Conservation (phyloP, 75 land plant species). For the Pinus albicaulis region DNA sequence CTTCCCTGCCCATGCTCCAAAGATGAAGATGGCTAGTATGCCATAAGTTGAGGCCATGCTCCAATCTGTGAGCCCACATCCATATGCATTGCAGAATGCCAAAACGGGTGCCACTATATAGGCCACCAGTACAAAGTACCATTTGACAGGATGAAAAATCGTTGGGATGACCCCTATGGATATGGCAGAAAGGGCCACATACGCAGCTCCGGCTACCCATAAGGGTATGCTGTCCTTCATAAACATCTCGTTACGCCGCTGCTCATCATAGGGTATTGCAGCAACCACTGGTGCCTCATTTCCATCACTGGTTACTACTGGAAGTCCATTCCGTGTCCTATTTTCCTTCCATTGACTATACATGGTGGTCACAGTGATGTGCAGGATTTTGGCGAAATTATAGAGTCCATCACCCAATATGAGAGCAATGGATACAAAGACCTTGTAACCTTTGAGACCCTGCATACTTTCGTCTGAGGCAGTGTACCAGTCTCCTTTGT, state of each 20-base stretch:
- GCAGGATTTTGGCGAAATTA: constrained; percentile 16
- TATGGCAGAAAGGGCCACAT: constrained; percentile 33
- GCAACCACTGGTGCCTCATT: not conserved
- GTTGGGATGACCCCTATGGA: constrained; percentile 29
- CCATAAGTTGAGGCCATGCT: constrained; percentile 61
- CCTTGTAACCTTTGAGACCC: constrained; percentile 75
- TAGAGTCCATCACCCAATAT: constrained; percentile 26
- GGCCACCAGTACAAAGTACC: constrained; percentile 35
- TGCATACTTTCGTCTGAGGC: constrained; percentile 27
- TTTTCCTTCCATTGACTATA: constrained; percentile 2
- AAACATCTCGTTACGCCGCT: constrained; percentile 28
- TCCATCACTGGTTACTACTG: not conserved
- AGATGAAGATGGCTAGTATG: constrained; percentile 57
- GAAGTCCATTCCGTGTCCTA: not conserved
- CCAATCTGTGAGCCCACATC: constrained; percentile 70
- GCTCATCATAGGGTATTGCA: not conserved
- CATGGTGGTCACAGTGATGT: constrained; percentile 12
- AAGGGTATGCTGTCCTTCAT: constrained; percentile 39
- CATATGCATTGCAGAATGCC: constrained; percentile 66
- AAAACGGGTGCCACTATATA: constrained; percentile 56
- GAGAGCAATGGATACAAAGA: constrained; percentile 21
- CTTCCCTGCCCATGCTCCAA: constrained; percentile 58
- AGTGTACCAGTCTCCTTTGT: constrained; percentile 58
- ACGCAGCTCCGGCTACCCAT: constrained; percentile 29
- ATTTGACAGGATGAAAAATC: constrained; percentile 37